Base-by-base conservation (phyloP, 2,329 filamentous ascomycete species). In the Colletotrichum nymphaeae region DNA sequence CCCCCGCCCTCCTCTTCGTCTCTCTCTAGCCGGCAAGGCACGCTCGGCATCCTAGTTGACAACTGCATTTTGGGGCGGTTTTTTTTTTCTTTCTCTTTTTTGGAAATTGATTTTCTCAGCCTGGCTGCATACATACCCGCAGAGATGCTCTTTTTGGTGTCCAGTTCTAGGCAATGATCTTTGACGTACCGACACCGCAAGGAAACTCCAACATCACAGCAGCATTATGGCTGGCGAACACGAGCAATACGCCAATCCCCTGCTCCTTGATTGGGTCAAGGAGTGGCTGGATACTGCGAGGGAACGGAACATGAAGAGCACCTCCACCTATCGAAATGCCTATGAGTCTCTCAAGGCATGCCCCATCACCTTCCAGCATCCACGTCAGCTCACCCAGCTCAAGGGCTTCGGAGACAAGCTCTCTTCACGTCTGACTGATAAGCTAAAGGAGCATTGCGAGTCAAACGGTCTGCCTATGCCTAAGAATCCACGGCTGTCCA, bases 341-440 rank as follows among this genome's bases (percentile, higher is more conserved):
- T 94, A 94, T 78, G 88, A 94, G 71, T 93, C 94, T 2, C 89
- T 97, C 81, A 94, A 92, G 81, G 90, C 90, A 14, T 95, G 93
- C 75, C 94, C 94, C 0, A 84, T 94, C 52, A 83, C 84, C 1
- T 94, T 95, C 76, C 84, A 88, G 22, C 94, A 97, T 79, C 94
- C 94, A 2, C 91, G 91, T 6, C 89, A 95, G 83, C 89, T 94
- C 1, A 88, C 92, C 77, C 89, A 92, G 76, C 87, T 97, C n/a
- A 91, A 91, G 73, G 93, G 93, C 0, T 91, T 95, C 72, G 94
- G 94, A 0, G 89, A 90, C 0, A 94, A 92, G 76, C 84, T 95
- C 19, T 94, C 92, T 78, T 88, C 91, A 67, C 88, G 92, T 8
- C 86, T 97, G 58, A 92, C 93, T 2, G 89, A 92, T 7, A 85